Percentiles rank a stretch among this genome's conserved stretches.
Evolutionary conservation across 169 alveolate genomes (phyloP).

Genomic region (Theileria sp.): DNA sequence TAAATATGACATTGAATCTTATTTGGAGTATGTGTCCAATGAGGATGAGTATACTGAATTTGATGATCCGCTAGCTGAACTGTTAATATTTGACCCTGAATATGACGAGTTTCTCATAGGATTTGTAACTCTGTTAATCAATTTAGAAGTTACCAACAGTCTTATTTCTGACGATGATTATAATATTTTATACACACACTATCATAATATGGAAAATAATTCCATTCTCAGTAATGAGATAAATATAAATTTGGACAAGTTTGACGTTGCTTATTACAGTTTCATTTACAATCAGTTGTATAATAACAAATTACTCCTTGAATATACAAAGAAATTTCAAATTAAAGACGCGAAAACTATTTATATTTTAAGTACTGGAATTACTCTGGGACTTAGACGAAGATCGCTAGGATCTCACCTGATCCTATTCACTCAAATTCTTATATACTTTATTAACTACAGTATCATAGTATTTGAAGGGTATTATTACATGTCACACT

Average conservation of each 20-base stretch:
- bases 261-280: constrained; percentile 26
- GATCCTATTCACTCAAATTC: constrained; percentile 45
- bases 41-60: background rate
- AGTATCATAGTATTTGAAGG: constrained; percentile 31
- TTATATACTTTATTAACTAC: constrained; percentile 34
- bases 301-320: constrained; percentile 27
- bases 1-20: background rate
- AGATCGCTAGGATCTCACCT: constrained; percentile 48
- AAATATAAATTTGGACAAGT: constrained; percentile 13
- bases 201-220: background rate
- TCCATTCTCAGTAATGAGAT: background rate
- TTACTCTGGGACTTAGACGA: constrained; percentile 56
- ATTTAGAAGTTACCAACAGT: constrained; percentile 21
- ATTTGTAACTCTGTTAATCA: constrained; percentile 43
- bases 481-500: constrained; percentile 9
- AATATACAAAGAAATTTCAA: constrained; percentile 17
- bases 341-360: constrained; percentile 38
- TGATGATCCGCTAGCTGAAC: constrained; percentile 7
- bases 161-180: constrained; percentile 51
- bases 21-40: background rate
- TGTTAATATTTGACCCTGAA: constrained; percentile 29
- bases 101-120: constrained; percentile 63
- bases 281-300: constrained; percentile 46
- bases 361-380: constrained; percentile 59
- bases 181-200: constrained; percentile 13